A percentile compares a stretch with the other conserved stretches of the same genome.
These are phyloP conservation scores for Coemansia sp. DNA, from an alignment of 192 early-diverging fungal genomes.

Conservation along the genomic window DNA sequence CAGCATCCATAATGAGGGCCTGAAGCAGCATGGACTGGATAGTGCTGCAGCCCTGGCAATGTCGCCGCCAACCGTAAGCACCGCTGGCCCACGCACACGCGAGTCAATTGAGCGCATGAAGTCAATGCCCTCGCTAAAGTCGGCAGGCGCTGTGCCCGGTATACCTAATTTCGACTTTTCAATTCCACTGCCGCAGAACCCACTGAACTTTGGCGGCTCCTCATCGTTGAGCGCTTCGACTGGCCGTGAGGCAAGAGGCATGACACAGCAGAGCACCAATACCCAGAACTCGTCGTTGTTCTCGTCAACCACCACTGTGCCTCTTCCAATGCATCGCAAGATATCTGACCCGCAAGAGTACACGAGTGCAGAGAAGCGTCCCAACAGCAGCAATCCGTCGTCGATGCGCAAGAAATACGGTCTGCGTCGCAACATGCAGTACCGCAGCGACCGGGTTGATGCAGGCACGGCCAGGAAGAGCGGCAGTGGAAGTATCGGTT, in stretches of 20 bases:
- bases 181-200: slow-evolving; percentile 25
- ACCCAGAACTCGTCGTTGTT: slow-evolving; percentile 2
- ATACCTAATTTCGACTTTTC: slow-evolving; percentile 37
- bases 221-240: slow-evolving; percentile 17
- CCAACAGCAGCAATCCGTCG: slow-evolving; percentile 19
- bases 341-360: slow-evolving; percentile 48
- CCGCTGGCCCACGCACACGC: slow-evolving; percentile 14
- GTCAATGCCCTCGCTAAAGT: slow-evolving; percentile 47
- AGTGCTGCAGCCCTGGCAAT: slow-evolving; percentile 11
- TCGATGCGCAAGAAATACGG: slow-evolving; percentile 53
- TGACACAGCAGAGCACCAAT: not conserved
- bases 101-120: slow-evolving; percentile 54
- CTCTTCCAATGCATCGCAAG: slow-evolving; percentile 39
- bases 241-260: not conserved
- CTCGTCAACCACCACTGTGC: slow-evolving; percentile 5
- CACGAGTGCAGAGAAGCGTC: slow-evolving; percentile 43
- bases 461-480: slow-evolving; percentile 1
- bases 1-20: not conserved
- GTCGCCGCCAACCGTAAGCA: slow-evolving; percentile 10
- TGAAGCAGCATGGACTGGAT: slow-evolving; percentile 2
- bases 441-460: slow-evolving; percentile 33
- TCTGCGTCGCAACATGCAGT: slow-evolving; percentile 44
- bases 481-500: slow-evolving; percentile 17
- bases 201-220: slow-evolving; percentile 7
- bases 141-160: slow-evolving; percentile 12